phyloP scores from a whole-genome alignment of 305 asterid species.

The Andrographis paniculata region DNA sequence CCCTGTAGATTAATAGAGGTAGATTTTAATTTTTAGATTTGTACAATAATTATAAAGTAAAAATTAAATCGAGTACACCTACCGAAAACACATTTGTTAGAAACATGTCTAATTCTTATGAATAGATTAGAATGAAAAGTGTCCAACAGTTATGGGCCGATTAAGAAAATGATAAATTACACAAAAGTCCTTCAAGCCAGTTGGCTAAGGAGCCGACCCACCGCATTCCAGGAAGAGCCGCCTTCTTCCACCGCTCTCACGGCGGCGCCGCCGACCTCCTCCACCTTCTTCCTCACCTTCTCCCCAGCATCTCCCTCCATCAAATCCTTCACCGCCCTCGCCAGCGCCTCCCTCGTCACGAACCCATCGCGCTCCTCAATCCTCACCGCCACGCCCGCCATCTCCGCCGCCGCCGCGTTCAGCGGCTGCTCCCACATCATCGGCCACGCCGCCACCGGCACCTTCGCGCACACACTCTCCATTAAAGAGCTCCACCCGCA shows the following conservation, averaged over 20 bases:
- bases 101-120: too few relatives aligned
- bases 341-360: slow-evolving; percentile 24
- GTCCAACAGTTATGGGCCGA: too few relatives aligned
- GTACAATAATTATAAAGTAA: too few relatives aligned
- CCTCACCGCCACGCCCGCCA: slow-evolving; percentile 20
- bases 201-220: too few relatives aligned
- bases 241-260: slow-evolving; percentile 23
- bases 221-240: slow-evolving; percentile 29
- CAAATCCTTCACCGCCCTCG: slow-evolving; percentile 24
- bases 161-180: too few relatives aligned
- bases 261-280: slow-evolving; percentile 25
- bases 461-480: slow-evolving; percentile 23
- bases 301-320: slow-evolving; percentile 37
- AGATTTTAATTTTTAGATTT: too few relatives aligned
- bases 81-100: too few relatives aligned
- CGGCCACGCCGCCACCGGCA: slow-evolving; percentile 45
- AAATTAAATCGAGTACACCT: too few relatives aligned
- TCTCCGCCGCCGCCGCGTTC: slow-evolving; percentile 35
- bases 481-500: slow-evolving; percentile 17
- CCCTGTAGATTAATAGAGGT: too few relatives aligned
- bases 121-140: too few relatives aligned
- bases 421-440: slow-evolving; percentile 45
- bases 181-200: too few relatives aligned
- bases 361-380: slow-evolving; percentile 24
- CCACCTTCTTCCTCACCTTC: slow-evolving; percentile 25